Base-by-base conservation (phyloP, 2,329 filamentous ascomycete species). In the Cladophialophora bantiana region DNA sequence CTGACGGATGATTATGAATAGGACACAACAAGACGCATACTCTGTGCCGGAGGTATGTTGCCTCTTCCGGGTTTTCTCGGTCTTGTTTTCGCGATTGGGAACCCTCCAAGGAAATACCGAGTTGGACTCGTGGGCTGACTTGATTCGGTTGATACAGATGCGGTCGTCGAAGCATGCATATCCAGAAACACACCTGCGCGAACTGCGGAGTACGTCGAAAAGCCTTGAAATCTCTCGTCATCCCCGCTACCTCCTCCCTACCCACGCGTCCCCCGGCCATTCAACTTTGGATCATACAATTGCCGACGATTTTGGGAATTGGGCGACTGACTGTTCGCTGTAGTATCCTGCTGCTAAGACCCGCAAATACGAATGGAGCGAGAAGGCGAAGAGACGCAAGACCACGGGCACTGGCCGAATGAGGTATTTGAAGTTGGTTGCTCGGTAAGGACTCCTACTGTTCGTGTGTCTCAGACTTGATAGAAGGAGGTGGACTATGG, bases 351-450 rank as follows among this genome's bases (percentile, higher is more conserved):
- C 93, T 81, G 95, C 95, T 83, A 97, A 96, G 90, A 94, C 88
- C 84, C 90, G 95, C 83, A 96, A 97, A 90, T 99, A 90, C 90
- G 97, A 99, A 92, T 99, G 95, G 95, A 89, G 92, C 83, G 94
- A 98, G 89, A 99, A 99, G 92, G 94, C 94, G 78, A 98, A 98
- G 93, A 89, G 95, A 84, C 96, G 95, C 91, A 98, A 97, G 94
- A 97, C 94, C 80, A 94, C 92, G 82, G 95, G 95, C 79, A 94
- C 93, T 80, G 95, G 95, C 83, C 92, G 95, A 84, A 95, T 94
- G 90, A 89, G 93, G 81, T 92, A 94, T 86, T 88, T 99, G 82
- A 96, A 96, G 88, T 88, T 87, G 78, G 90, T 99, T 81, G 86
- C 93, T 81, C 90, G 95, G 68, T 70, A 70, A 70, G 68, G 55